Percentiles rank a stretch among this genome's conserved stretches.
Evolutionary conservation across 768 basidiomycete genomes (phyloP).

Genomic region (Trametes punicea): DNA sequence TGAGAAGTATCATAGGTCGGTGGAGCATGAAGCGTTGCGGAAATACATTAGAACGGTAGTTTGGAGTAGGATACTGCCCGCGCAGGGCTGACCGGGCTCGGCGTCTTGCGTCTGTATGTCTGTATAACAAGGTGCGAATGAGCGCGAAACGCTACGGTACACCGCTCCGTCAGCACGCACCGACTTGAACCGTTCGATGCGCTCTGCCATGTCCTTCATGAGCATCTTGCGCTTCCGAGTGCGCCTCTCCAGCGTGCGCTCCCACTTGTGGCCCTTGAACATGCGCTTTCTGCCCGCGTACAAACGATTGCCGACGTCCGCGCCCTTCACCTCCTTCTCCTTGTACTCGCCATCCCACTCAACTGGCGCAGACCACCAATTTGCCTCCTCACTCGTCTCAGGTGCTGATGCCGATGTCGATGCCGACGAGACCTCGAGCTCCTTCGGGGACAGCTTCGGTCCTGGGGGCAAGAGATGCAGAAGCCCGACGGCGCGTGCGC

Average conservation of each 20-base stretch:
- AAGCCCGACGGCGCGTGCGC: conserved; percentile 51
- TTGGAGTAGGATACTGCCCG: conserved; percentile 21
- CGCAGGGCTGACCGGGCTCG: conserved; percentile 21
- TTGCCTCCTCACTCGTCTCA: not conserved
- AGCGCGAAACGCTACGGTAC: too few relatives aligned
- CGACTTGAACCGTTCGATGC: conserved; percentile 62
- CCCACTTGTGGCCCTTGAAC: conserved; percentile 95
- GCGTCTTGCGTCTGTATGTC: conserved; percentile 21
- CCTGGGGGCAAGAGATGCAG: conserved; percentile 67
- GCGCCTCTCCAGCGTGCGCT: conserved; percentile 51
- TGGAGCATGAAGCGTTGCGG: not conserved
- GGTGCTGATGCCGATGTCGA: conserved; percentile 9
- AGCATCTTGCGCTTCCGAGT: conserved; percentile 49
- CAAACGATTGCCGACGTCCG: conserved; percentile 54
- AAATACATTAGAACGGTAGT: conserved; percentile 19
- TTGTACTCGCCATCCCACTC: conserved; percentile 30
- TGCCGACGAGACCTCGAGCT: conserved; percentile 23
- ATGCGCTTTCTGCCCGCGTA: conserved; percentile 78
- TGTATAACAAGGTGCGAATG: not conserved
- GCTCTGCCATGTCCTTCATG: conserved; percentile 66
- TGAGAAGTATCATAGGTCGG: not conserved
- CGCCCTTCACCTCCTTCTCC: conserved; percentile 40
- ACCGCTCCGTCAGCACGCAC: too few relatives aligned
- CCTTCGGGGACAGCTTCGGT: conserved; percentile 45
- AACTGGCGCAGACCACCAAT: conserved; percentile 17